Conservation (phyloP, 2,329 filamentous ascomycete species). For the Aureobasidium sp. region DNA sequence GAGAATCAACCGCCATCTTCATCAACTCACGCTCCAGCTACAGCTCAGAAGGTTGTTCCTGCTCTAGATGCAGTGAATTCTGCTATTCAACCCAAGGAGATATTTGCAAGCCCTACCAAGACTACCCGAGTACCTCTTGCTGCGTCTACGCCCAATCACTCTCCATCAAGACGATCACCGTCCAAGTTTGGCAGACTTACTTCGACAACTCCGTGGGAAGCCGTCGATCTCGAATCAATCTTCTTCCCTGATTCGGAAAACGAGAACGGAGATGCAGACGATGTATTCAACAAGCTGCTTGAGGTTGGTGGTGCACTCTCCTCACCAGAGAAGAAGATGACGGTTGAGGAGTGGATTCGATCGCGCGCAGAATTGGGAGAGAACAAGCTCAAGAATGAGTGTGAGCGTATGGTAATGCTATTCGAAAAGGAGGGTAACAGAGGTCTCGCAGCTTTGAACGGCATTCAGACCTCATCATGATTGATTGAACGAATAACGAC, state of each 20-base stretch:
- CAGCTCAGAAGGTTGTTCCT: conserved; percentile 16
- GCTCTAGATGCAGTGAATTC: conserved; percentile 22
- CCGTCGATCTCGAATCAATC: conserved; percentile 66
- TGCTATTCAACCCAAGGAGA: conserved; percentile 3
- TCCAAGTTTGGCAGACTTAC: conserved; percentile 40
- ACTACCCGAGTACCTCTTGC: conserved; percentile 34
- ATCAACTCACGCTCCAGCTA: conserved; percentile 9
- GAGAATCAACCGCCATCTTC: conserved; percentile 71
- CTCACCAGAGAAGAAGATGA: conserved; percentile 78
- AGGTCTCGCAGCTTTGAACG: conserved; percentile 70
- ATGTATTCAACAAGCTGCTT: conserved; percentile 34
- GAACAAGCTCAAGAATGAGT: conserved; percentile 67
- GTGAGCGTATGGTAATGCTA: conserved; percentile 68
- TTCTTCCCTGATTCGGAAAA: conserved; percentile 41
- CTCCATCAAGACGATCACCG: conserved; percentile 22
- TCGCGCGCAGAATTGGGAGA: conserved; percentile 75
- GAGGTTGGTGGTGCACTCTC: conserved; percentile 52
- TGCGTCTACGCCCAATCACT: conserved; percentile 29
- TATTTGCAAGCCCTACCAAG: conserved; percentile 23
- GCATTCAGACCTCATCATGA: conserved; percentile 42
- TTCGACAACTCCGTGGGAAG: conserved; percentile 56
- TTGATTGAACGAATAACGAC: background rate
- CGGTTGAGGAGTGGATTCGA: conserved; percentile 85
- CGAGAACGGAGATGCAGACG: conserved; percentile 37
- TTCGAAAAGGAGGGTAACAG: conserved; percentile 78